Evolutionary conservation across 768 basidiomycete species (phyloP).

Genomic region (Ramaria sp.): DNA sequence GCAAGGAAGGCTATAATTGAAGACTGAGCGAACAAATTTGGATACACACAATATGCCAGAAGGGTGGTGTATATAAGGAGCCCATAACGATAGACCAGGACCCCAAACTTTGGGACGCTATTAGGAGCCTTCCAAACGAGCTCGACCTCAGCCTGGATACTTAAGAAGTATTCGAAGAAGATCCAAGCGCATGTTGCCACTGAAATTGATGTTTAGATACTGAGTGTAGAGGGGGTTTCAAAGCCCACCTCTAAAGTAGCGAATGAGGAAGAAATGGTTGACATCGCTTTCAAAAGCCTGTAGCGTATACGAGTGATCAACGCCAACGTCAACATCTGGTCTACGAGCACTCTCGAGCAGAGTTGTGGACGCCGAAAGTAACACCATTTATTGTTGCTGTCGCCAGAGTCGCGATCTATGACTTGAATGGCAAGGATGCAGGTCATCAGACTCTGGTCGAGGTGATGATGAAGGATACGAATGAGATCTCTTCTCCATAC

Average conservation of each 20-base stretch:
- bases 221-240: not conserved
- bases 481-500: too few species aligned
- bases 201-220: not conserved
- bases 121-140: constrained; percentile 4
- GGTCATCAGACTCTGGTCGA: too few species aligned
- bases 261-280: not conserved
- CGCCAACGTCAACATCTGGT: not conserved
- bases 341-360: too few species aligned
- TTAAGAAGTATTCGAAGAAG: not conserved
- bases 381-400: too few species aligned
- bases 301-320: not conserved
- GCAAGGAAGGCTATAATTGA: not conserved
- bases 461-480: too few species aligned
- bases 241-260: not conserved
- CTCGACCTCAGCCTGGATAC: not conserved
- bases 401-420: too few species aligned
- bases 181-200: constrained; percentile 1
- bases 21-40: not conserved
- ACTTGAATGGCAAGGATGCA: too few species aligned
- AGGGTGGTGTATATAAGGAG: not conserved
- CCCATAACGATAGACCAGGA: not conserved
- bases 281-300: not conserved
- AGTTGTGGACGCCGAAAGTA: too few species aligned
- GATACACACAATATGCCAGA: not conserved
- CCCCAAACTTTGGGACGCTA: not conserved